Evolutionary conservation across 2,329 filamentous ascomycete species (phyloP), one percentile per base, ranked within the genome.

Genomic region (Neonectria hederae): DNA sequence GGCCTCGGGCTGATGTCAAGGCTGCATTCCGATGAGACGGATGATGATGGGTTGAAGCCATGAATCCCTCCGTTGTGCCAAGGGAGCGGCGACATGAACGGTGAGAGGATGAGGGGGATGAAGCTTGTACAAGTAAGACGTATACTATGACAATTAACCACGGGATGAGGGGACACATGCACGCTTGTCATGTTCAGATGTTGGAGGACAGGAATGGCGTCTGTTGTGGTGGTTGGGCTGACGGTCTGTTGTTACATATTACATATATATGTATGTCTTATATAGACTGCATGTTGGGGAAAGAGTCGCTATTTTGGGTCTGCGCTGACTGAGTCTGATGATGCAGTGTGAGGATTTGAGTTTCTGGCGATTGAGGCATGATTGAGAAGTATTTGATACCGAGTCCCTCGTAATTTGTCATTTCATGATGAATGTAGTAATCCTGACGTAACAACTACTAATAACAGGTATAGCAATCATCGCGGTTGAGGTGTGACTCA

Each of bases 1-100:
- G 88, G 88, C 87, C 87, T n/a, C 80, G 87, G 63, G 80, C 81
- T 14, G 89, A 90, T 71, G 87, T 90, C 45, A 87, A 87, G 79
- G 80, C 81, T 59, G 87, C 87, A 17, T 90, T 90, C 72, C 72
- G 75, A 61, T 78, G 64, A 65, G 17, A n/a, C 6, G 32, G 24
- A 19, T 17, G 13, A 45, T 17, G 48, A 59, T 38, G n/a, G 48
- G 5, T 13, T 53, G 42, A 30, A 24, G 38, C 43, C 19, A 28
- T 14, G 48, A 53, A 26, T n/a, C n/a, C n/a, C 9, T 22, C 21
- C n/a, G 24, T 24, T 21, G 19, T 49, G 51, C 57, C 40, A 17
- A 54, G 49, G 32, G 22, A 49, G 11, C 32, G 17, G 46, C 11
- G 48, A 21, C n/a, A 42, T 13, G 26, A 17, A 32, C 19, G 30